Base-by-base conservation (phyloP, 306 rosid species). In the cucumber (Cucumis sativus) region DNA sequence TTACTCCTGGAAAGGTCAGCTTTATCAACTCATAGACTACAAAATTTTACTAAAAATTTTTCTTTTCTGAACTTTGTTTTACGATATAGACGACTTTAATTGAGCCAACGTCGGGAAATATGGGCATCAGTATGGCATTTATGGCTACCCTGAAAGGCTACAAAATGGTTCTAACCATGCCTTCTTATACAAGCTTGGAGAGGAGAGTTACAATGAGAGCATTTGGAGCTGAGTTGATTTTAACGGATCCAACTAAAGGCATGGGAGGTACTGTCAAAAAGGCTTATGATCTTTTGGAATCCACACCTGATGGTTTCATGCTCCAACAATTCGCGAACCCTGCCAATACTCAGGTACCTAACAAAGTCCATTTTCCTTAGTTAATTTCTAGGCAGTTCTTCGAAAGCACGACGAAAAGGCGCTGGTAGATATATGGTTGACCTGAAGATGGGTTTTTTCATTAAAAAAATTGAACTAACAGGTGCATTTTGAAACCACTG, bases 401-500 rank as follows among this genome's bases (percentile, higher is more conserved):
- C 37, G 37, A 33, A 33, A 33, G 41, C 25, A 1, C 49, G 15
- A 64, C 9, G 6, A 0, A 6, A 62, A 14, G 13, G 17, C 15
- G 13, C 15, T 8, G 25, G 45, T 35, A 64, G 14, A 63, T 64
- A 64, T 33, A 1, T 33, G 23, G 9, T 64, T 64, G 70, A 35
- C 45, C 70, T 64, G 47, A 64, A 58, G 20, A 33, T 63, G 69
- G 17, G 5, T 49, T 49, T 4, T 33, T 33, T 33, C 0, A 33
- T 33, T 33, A 33, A 16, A 28, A 80, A 57, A 15, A 15, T 12
- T 37, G 43, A 63, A 30, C 41, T 47, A 76, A 63, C 85, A 95
- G 98, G 93, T 88, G 74, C 97, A 95, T 90, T 95, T 90, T 79
- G 97, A 95, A 83, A 92, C 98, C 52, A 95, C 98, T 11, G 98